Evolutionary conservation across 2,329 filamentous ascomycete genomes (phyloP), one percentile per base, ranked within the genome.

Genomic region (Neocucurbitaria cava): DNA sequence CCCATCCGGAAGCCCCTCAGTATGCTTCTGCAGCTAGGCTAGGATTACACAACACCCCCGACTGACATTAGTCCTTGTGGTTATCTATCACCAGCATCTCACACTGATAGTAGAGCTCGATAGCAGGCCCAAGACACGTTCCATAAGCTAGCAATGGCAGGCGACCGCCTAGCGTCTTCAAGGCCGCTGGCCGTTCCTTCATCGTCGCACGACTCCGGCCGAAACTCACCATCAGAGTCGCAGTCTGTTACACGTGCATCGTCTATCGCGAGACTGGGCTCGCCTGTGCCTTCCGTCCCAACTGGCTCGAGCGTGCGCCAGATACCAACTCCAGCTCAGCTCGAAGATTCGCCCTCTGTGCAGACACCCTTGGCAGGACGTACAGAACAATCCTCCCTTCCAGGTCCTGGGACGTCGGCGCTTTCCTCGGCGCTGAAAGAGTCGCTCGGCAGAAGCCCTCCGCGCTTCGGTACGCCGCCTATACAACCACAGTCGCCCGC

Each of bases 351-450:
- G 66, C 78, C 62, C 61, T 69, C 66, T 69, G 69, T 63, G 61
- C 76, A 86, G 52, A 83, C 87, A 35, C 88, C 90, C 33, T 82
- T 96, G 33, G 82, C 88, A 8, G 88, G 85, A 54, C 83, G 84
- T 48, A 85, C 76, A 56, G 80, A 78, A 61, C 76, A 81, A 60
- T 84, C 85, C 20, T 89, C 86, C 45, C 77, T 86, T 7, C 85
- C 88, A 6, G 92, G 91, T 0, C 92, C 92, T 6, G 92, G 92
- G 21, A 86, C 92, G 44, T 97, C 94, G 23, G 93, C 92, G 56
- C 85, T 98, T 49, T 92, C 94, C 31, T 90, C 91, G 23, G 94
- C 92, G n/a, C 80, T 97, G 59, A 90, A 90, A 56, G 87, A 89
- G 65, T 90, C 88, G 10, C 79, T 89, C 33, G 89, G 88, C 58